Base-by-base conservation (phyloP, 1,284 basidiomycete species). In the Tylopilus sp. region DNA sequence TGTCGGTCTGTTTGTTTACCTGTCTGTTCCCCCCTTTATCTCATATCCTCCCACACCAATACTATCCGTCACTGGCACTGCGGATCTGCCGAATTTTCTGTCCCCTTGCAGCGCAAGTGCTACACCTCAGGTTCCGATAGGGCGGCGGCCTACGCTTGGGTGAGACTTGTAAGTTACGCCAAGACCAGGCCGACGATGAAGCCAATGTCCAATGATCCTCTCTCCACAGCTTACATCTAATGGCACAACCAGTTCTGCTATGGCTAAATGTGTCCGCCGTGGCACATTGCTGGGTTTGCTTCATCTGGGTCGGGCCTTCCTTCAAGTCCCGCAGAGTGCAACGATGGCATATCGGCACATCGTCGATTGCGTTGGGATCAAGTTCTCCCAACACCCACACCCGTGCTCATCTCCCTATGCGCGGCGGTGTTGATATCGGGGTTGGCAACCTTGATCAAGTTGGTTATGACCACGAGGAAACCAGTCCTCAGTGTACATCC, bases 201-300 rank as follows among this genome's bases (percentile, higher is more conserved):
- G 19, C 57, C 15, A 70, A 72, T 26, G 19, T 49, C 3, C 73
- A 71, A 24, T 72, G 60, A 44, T 26, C 60, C 72, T 13, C n/a
- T n/a, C n/a, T n/a, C n/a, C n/a, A n/a, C 72, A 73, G 56, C n/a
- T 68, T 1, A 9, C 57, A 13, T 44, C 73, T n/a, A 54, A 49
- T 16, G 57, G 29, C 6, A 9, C 62, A 33, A 0, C 66, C 6
- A n/a, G 38, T 19, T 29, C 66, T 10, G 10, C 64, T 18, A 54
- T 61, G 32, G 67, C 64, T 13, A 77, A 77, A 57, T 70, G 76
- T 1, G 60, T 77, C 33, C 76, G 77, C 12, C 77, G 79, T 29
- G 69, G 73, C 4, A 74, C 78, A 3, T 55, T 77, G 41, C 77
- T 67, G 0, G 36, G 66, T 22, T 64, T 73, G 12, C 71, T 69